phyloP scores from a whole-genome alignment of 2,329 filamentous ascomycete species.

The Thielaviopsis musarum region DNA sequence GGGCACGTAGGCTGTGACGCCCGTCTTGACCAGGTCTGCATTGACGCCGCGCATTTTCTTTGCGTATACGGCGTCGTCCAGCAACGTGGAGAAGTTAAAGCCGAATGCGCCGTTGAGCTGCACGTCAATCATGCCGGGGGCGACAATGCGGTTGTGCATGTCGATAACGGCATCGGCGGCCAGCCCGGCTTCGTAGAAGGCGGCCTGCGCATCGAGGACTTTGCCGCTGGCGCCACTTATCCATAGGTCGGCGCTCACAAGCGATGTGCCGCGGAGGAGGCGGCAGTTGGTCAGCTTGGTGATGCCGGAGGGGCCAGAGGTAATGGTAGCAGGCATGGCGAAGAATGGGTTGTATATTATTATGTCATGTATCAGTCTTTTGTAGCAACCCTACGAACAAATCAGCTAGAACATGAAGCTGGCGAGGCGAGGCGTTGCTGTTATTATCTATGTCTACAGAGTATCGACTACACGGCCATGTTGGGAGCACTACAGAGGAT shows the following conservation, averaged over 20 bases:
- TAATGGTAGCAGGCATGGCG: neutral
- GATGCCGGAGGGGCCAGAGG: conserved; percentile 30
- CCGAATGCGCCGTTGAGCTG: conserved; percentile 87
- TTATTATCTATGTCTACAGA: neutral
- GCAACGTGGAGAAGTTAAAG: conserved; percentile 74
- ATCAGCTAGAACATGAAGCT: neutral
- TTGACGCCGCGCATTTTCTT: conserved; percentile 60
- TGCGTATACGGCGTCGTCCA: conserved; percentile 52
- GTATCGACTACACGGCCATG: too few relatives aligned
- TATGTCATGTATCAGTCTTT: too few relatives aligned
- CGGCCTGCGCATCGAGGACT: conserved; percentile 53
- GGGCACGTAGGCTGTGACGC: conserved; percentile 76
- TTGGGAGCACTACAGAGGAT: neutral
- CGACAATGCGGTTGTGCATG: conserved; percentile 65
- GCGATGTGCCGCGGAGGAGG: conserved; percentile 47
- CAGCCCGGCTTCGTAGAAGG: conserved; percentile 50
- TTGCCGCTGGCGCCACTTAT: conserved; percentile 67
- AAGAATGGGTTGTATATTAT: too few relatives aligned
- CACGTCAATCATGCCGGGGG: conserved; percentile 76
- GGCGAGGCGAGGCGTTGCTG: neutral
- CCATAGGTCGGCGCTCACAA: conserved; percentile 74
- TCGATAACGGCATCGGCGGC: conserved; percentile 62
- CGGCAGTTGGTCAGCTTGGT: conserved; percentile 85
- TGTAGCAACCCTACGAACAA: neutral
- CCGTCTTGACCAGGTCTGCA: conserved; percentile 53